These are phyloP conservation scores for Wickerhamomyces ciferrii DNA, from an alignment of 805 yeast species.

Conservation along the genomic window DNA sequence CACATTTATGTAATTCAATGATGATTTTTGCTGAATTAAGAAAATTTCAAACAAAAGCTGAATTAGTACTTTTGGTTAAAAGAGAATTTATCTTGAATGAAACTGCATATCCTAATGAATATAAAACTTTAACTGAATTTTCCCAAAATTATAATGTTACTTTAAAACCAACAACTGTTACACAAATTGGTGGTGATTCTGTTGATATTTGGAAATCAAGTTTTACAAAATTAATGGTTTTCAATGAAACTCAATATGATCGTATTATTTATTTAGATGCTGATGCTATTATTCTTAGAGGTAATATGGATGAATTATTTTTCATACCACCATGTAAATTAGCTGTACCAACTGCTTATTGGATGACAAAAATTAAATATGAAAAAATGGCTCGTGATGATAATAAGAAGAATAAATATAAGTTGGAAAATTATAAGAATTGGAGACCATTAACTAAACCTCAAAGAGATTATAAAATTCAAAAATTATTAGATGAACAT, in stretches of 20 bases:
- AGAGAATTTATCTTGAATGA: constrained; percentile 20
- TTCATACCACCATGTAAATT: constrained; percentile 41
- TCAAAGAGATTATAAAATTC: constrained; percentile 15
- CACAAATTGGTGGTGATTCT: constrained; percentile 11
- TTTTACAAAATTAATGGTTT: constrained; percentile 50
- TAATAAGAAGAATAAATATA: constrained; percentile 14
- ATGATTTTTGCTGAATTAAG: constrained; percentile 39
- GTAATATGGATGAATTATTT: constrained; percentile 45
- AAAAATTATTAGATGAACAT: constrained; percentile 1
- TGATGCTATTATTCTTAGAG: constrained; percentile 39
- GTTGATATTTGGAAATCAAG: constrained; percentile 39
- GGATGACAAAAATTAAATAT: constrained; percentile 26
- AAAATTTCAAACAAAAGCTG: constrained; percentile 34
- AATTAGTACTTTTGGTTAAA: constrained; percentile 40
- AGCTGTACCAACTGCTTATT: constrained; percentile 42
- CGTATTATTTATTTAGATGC: constrained; percentile 54
- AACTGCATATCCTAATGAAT: constrained; percentile 5
- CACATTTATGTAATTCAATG: constrained; percentile 47
- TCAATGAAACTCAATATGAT: constrained; percentile 43
- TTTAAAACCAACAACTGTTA: constrained; percentile 12
- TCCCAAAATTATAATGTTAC: constrained; percentile 8
- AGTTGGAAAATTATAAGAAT: constrained; percentile 14
- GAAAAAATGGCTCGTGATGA: constrained; percentile 15
- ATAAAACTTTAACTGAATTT: constrained; percentile 6
- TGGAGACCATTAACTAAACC: constrained; percentile 16